phyloP scores from a whole-genome alignment of 345 rosid genomes.

The Balakata baccata region DNA sequence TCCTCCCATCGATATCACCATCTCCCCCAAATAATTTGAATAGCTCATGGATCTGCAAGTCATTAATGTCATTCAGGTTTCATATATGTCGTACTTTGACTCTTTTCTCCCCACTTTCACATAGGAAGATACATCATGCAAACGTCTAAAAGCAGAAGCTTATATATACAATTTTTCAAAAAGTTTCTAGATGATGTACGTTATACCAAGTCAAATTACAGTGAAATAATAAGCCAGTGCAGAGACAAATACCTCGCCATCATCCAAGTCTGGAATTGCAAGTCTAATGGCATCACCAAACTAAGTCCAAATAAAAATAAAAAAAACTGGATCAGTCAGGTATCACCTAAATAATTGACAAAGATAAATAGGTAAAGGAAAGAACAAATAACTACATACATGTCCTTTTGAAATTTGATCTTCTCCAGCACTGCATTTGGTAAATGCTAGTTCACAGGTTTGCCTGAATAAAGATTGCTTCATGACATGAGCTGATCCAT shows the following conservation, averaged over 20 bases:
- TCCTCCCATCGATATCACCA: conserved; percentile 40
- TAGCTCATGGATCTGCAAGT: conserved; percentile 51
- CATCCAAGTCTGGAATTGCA: conserved; percentile 47
- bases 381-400: conserved; percentile 36
- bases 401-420: conserved; percentile 53
- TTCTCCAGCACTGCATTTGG: conserved; percentile 47
- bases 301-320: conserved; percentile 35
- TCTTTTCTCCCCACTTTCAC: background rate
- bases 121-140: background rate
- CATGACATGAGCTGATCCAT: conserved; percentile 70
- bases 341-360: conserved; percentile 10
- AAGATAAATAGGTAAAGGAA: background rate
- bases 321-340: conserved; percentile 16
- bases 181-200: no score
- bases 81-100: background rate
- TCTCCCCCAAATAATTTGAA: conserved; percentile 51
- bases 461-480: conserved; percentile 58
- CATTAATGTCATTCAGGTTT: background rate
- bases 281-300: conserved; percentile 54
- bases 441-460: conserved; percentile 67
- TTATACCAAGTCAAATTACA: background rate
- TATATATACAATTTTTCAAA: no score
- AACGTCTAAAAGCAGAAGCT: no score
- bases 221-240: background rate
- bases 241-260: conserved; percentile 49